phyloP scores from a whole-genome alignment of 495 filamentous ascomycete genomes.

The Aspergillus indologenus region DNA sequence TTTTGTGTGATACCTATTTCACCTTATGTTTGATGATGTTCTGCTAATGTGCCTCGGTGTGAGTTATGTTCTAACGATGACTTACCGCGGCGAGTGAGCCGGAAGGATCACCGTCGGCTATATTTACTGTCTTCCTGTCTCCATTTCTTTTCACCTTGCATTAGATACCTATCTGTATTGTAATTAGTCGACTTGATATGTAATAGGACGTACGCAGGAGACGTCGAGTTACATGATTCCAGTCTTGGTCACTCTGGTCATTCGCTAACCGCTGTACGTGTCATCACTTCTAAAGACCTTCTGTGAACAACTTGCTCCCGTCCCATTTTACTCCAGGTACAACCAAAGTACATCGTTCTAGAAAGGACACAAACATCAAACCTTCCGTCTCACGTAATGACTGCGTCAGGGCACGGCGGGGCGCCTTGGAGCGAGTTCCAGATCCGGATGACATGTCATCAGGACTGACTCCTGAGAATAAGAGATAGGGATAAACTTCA shows the following conservation, averaged over 20 bases:
- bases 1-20: not conserved
- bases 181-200: constrained; percentile 25
- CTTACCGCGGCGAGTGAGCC: constrained; percentile 13
- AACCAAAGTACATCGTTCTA: not conserved
- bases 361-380: not conserved
- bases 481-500: not conserved
- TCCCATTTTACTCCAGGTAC: not conserved
- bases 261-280: not conserved
- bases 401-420: too few species aligned
- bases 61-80: constrained; percentile 8
- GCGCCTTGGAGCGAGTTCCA: too few species aligned
- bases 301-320: not conserved
- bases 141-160: constrained; percentile 15
- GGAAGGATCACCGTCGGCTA: constrained; percentile 13
- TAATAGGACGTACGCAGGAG: not conserved
- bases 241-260: not conserved
- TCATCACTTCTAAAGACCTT: not conserved
- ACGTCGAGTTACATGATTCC: not conserved
- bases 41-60: constrained; percentile 15
- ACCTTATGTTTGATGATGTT: constrained; percentile 17
- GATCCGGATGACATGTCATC: not conserved
- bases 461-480: not conserved
- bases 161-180: constrained; percentile 44
- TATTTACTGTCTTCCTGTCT: constrained; percentile 29
- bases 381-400: not conserved